Percentiles rank a stretch among this genome's conserved stretches.
These are phyloP conservation scores for Penicillium vulpinum DNA, from an alignment of 2,329 filamentous ascomycete genomes.

Conservation along the genomic window DNA sequence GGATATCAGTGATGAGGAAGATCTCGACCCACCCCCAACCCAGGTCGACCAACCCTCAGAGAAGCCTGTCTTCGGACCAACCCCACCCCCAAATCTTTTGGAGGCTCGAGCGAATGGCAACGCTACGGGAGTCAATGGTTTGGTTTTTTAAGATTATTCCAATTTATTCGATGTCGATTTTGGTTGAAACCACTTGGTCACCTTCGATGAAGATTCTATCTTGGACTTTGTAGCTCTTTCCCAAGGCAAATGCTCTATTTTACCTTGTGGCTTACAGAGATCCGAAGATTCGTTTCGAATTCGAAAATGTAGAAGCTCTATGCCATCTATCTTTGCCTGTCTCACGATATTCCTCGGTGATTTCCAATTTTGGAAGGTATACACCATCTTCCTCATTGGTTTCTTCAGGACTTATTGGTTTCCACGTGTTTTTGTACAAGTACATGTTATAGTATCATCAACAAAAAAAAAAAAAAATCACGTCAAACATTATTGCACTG, in stretches of 20 bases:
- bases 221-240: background rate
- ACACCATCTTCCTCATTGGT: background rate
- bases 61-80: slow-evolving; percentile 50
- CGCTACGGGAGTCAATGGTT: slow-evolving; percentile 46
- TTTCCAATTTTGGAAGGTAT: background rate
- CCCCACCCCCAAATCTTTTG: slow-evolving; percentile 53
- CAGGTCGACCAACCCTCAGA: slow-evolving; percentile 35
- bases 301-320: background rate
- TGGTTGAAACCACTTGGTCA: slow-evolving; percentile 15
- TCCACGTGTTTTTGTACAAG: slow-evolving; percentile 1
- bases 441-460: slow-evolving; percentile 8
- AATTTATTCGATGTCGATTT: slow-evolving; percentile 5
- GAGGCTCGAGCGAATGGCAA: slow-evolving; percentile 49
- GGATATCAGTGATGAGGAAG: slow-evolving; percentile 59
- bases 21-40: slow-evolving; percentile 37
- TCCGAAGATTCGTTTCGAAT: background rate
- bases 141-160: slow-evolving; percentile 1
- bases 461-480: slow-evolving; percentile 11
- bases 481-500: slow-evolving; percentile 9
- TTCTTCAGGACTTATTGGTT: background rate
- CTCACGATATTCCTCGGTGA: background rate
- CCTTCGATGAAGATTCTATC: background rate
- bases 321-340: background rate
- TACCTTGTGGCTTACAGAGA: background rate
- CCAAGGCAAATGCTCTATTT: background rate